Conservation (phyloP, 2,329 filamentous ascomycete species). For the Fusarium protoensiforme region DNA sequence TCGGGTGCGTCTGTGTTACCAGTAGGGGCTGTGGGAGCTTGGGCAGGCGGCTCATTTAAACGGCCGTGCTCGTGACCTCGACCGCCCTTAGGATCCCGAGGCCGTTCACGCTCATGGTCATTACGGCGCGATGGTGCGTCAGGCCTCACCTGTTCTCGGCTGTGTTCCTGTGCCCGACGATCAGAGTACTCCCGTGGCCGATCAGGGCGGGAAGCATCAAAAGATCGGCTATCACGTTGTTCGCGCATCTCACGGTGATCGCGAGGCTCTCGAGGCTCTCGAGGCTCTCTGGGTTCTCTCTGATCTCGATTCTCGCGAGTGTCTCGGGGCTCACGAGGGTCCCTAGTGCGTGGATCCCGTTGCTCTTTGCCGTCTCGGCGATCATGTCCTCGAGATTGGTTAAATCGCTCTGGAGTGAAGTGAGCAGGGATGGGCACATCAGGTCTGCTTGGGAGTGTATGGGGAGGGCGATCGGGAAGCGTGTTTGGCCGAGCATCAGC, state of each 20-base stretch:
- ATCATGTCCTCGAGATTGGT: conserved; percentile 54
- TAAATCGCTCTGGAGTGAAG: conserved; percentile 58
- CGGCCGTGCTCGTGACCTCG: conserved; percentile 44
- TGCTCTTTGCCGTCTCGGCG: conserved; percentile 52
- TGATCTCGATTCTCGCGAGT: conserved; percentile 42
- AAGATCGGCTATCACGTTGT: conserved; percentile 48
- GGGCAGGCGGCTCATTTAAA: conserved; percentile 43
- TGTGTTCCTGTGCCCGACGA: conserved; percentile 54
- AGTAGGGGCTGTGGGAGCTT: conserved; percentile 41
- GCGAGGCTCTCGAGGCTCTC: conserved; percentile 54
- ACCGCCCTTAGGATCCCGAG: conserved; percentile 44
- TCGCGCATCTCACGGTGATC: conserved; percentile 52
- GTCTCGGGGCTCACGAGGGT: conserved; percentile 46
- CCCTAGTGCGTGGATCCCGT: conserved; percentile 48
- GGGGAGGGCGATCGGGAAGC: conserved; percentile 51
- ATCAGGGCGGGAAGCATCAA: conserved; percentile 54
- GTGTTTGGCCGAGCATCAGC: conserved; percentile 48
- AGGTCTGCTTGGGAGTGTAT: conserved; percentile 66
- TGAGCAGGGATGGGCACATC: conserved; percentile 66
- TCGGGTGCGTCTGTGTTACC: conserved; percentile 48
- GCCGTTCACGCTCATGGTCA: conserved; percentile 57
- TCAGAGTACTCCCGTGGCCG: conserved; percentile 58
- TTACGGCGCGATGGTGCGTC: conserved; percentile 52
- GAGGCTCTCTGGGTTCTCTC: conserved; percentile 51
- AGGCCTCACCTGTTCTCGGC: conserved; percentile 37